Evolutionary conservation across 768 basidiomycete species (phyloP).

Genomic region (Harrya chromipes): DNA sequence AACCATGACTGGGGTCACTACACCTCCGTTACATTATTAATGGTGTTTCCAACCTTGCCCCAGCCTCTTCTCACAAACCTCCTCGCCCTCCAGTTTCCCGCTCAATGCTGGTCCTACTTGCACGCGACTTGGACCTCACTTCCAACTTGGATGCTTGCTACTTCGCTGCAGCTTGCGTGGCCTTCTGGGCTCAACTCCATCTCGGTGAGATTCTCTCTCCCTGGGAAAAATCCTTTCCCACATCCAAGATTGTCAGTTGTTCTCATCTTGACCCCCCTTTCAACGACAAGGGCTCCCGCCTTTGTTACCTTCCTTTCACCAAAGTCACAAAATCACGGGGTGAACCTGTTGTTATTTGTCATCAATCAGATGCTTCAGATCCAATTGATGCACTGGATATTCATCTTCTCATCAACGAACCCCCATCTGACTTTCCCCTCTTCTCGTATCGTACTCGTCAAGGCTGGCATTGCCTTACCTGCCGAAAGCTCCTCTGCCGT

Average conservation of each 20-base stretch:
- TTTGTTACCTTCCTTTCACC: constrained; percentile 8
- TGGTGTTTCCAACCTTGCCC: neutral
- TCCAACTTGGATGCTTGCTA: neutral
- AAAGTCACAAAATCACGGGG: constrained; percentile 8
- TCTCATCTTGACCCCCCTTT: neutral
- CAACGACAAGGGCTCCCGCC: neutral
- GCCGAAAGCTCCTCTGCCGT: constrained; percentile 12
- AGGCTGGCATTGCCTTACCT: constrained; percentile 13
- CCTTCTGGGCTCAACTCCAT: too few species aligned
- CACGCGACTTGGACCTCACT: neutral
- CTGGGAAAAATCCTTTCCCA: neutral
- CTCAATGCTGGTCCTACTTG: neutral
- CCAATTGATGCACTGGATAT: too few species aligned
- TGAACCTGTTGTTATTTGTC: too few species aligned
- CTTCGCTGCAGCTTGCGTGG: neutral
- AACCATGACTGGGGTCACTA: constrained; percentile 17
- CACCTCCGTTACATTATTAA: neutral
- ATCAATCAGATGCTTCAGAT: too few species aligned
- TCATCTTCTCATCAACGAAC: too few species aligned
- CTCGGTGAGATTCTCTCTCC: neutral
- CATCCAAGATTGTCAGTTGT: neutral
- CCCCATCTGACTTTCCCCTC: too few species aligned
- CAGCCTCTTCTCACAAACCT: neutral
- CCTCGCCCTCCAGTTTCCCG: neutral
- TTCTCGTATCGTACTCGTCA: too few species aligned